A percentile compares a stretch with the other conserved stretches of the same genome.
phyloP scores from a whole-genome alignment of 352 stramenopile species.

The Globisporangium rhizosaccharum region DNA sequence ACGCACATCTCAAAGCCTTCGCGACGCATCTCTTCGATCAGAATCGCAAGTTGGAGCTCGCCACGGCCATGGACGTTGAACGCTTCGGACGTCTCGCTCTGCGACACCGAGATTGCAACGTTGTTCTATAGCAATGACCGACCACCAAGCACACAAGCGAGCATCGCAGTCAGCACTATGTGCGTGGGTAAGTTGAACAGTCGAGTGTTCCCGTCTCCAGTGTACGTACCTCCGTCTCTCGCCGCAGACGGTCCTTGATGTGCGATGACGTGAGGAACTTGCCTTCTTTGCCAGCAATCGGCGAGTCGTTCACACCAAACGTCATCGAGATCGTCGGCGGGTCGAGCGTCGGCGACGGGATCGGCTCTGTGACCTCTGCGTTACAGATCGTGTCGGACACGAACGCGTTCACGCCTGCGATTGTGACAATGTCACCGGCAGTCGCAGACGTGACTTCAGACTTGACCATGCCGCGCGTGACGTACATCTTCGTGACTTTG shows the following conservation, averaged over 20 bases:
- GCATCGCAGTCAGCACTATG: neutral
- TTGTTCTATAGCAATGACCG: slow-evolving; percentile 88
- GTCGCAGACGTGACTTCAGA: slow-evolving; percentile 87
- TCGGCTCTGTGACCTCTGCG: slow-evolving; percentile 62
- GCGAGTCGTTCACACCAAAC: slow-evolving; percentile 97
- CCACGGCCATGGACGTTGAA: slow-evolving; percentile 95
- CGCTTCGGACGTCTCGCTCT: slow-evolving; percentile 84
- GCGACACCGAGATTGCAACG: slow-evolving; percentile 92
- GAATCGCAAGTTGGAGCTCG: slow-evolving; percentile 97
- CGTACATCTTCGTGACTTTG: slow-evolving; percentile 87
- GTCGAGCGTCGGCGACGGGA: slow-evolving; percentile 92
- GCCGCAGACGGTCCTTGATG: slow-evolving; percentile 92
- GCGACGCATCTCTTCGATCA: slow-evolving; percentile 98
- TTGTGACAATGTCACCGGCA: slow-evolving; percentile 96
- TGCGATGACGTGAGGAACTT: slow-evolving; percentile 96
- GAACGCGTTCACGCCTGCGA: slow-evolving; percentile 91
- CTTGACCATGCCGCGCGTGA: slow-evolving; percentile 69
- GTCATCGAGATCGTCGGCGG: slow-evolving; percentile 98
- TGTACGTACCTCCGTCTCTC: slow-evolving; percentile 82
- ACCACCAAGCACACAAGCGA: neutral
- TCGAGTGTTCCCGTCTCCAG: too few relatives aligned
- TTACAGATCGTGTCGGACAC: slow-evolving; percentile 90
- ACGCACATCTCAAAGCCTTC: slow-evolving; percentile 99
- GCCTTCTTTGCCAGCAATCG: slow-evolving; percentile 93
- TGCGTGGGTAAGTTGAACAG: neutral